Percentiles rank a stretch among this genome's conserved stretches.
Conservation (phyloP, 2,329 filamentous ascomycete species). For the Bipolaris oryzae region DNA sequence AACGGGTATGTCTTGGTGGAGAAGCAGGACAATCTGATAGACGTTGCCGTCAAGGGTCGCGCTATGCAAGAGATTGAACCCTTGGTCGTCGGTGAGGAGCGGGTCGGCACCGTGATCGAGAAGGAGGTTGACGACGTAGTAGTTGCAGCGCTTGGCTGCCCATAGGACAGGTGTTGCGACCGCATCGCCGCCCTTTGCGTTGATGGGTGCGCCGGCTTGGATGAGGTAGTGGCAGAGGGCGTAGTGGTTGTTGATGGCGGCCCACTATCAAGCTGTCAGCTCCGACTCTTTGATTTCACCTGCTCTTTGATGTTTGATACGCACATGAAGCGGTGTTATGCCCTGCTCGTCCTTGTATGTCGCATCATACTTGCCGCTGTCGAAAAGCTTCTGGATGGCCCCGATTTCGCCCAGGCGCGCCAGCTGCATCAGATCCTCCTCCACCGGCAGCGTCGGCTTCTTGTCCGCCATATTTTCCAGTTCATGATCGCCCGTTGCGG, state of each 20-base stretch:
- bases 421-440: conserved; percentile 94
- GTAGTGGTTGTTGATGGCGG: conserved; percentile 98
- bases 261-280: conserved; percentile 70
- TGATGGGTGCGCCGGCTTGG: conserved; percentile 84
- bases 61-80: conserved; percentile 97
- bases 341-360: conserved; percentile 87
- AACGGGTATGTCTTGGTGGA: conserved; percentile 94
- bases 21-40: conserved; percentile 81
- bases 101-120: conserved; percentile 92
- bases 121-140: conserved; percentile 93
- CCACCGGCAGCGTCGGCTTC: conserved; percentile 54
- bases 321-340: conserved; percentile 93
- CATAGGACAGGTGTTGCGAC: conserved; percentile 93
- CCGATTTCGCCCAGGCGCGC: conserved; percentile 84
- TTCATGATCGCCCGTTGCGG: conserved; percentile 39
- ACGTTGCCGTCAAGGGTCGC: conserved; percentile 97
- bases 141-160: conserved; percentile 95
- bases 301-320: conserved; percentile 14
- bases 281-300: neutral
- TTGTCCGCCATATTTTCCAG: conserved; percentile 46
- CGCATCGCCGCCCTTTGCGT: conserved; percentile 93
- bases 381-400: conserved; percentile 88
- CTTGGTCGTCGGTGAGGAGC: conserved; percentile 88
- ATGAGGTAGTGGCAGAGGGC: conserved; percentile 96
- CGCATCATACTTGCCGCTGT: conserved; percentile 79